Conservation (phyloP, 495 filamentous ascomycete species). For the Podospora pseudocomata region DNA sequence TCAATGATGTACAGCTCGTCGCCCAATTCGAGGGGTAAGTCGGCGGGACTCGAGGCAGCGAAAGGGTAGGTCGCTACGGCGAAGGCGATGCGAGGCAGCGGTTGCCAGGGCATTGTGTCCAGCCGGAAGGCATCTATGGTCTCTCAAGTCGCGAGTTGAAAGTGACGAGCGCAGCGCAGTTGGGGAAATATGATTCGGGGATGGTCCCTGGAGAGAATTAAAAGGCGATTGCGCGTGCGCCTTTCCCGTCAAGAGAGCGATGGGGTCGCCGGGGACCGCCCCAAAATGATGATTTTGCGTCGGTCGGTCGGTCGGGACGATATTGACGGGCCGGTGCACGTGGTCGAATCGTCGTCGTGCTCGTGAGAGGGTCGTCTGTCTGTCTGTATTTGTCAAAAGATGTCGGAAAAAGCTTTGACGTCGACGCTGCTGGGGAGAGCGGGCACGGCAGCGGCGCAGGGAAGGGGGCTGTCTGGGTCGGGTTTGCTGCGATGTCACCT, state of each 20-base stretch:
- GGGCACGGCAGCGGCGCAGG: not conserved
- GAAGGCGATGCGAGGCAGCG: conserved; percentile 94
- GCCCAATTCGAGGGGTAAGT: conserved; percentile 94
- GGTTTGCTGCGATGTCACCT: too few species aligned
- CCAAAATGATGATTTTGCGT: not conserved
- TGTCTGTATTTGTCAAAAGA: not conserved
- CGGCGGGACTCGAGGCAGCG: conserved; percentile 75
- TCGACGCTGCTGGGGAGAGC: not conserved
- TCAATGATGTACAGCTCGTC: conserved; percentile 99
- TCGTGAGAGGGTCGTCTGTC: not conserved
- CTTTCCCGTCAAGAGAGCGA: not conserved
- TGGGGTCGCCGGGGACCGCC: not conserved
- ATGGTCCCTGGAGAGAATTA: not conserved
- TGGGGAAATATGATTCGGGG: not conserved
- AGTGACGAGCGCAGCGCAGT: not conserved
- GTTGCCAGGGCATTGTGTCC: conserved; percentile 85
- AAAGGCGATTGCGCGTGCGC: not conserved
- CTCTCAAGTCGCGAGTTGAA: not conserved
- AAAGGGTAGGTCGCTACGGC: conserved; percentile 94
- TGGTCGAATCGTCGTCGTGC: not conserved
- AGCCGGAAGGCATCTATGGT: conserved; percentile 31
- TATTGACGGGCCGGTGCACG: not conserved
- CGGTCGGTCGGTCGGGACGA: not conserved
- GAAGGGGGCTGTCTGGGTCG: not conserved
- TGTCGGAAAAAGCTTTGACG: not conserved